These are phyloP conservation scores for Vickermania ingenoplastis DNA, from an alignment of 208 protist species.

Conservation along the genomic window DNA sequence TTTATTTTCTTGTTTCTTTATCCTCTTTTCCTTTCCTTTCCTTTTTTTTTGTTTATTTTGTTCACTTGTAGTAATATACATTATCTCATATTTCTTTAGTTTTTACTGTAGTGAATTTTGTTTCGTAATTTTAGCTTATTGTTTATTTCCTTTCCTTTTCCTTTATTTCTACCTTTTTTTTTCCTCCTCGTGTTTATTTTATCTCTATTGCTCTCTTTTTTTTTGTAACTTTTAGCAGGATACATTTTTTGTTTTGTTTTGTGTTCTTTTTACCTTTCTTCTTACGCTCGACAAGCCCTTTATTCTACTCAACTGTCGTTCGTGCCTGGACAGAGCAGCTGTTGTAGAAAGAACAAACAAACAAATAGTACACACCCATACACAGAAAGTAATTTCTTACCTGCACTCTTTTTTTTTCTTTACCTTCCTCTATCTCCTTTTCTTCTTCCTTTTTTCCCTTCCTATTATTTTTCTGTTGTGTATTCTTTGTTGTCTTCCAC, in stretches of 20 bases:
- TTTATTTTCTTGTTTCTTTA: no score
- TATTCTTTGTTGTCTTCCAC: no score
- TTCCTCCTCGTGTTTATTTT: slow-evolving; percentile 10
- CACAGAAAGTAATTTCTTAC: background rate
- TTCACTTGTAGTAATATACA: background rate
- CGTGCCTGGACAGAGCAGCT: background rate
- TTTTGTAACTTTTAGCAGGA: background rate
- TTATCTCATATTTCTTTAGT: slow-evolving; percentile 4
- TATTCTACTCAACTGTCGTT: background rate
- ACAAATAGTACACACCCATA: slow-evolving; percentile 6
- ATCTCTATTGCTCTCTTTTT: slow-evolving; percentile 5
- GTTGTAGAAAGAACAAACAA: background rate
- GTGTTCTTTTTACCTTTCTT: background rate
- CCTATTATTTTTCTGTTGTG: no score
- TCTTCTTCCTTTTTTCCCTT: slow-evolving; percentile 7
- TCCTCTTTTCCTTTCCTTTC: slow-evolving; percentile 1
- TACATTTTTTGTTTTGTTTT: background rate
- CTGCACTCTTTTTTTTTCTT: slow-evolving; percentile 2
- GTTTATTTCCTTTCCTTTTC: slow-evolving; percentile 1
- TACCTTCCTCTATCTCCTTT: slow-evolving; percentile 7
- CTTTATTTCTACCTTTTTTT: slow-evolving; percentile 2
- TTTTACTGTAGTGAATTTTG: no score
- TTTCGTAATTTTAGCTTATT: slow-evolving; percentile 7
- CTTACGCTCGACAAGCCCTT: background rate
- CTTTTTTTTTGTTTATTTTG: slow-evolving; percentile 4